These are phyloP conservation scores for Diaporthe sp. DNA, from an alignment of 2,329 filamentous ascomycete genomes.

Conservation along the genomic window DNA sequence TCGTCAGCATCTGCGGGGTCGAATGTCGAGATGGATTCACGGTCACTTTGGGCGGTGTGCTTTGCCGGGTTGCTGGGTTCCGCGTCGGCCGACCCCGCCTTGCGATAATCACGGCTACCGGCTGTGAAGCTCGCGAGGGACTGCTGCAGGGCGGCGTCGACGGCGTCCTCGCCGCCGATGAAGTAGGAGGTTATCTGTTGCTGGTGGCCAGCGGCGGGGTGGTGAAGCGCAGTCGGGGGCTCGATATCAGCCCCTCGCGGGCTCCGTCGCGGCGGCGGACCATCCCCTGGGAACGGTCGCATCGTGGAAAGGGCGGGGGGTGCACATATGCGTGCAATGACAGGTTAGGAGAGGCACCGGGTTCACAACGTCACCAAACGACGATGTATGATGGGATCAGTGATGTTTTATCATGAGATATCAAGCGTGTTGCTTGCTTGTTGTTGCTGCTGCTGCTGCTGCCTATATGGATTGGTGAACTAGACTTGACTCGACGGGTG, in stretches of 20 bases:
- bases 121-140: conserved; percentile 45
- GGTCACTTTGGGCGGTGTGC: conserved; percentile 30
- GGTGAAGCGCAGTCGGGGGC: conserved; percentile 49
- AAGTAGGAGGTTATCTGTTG: conserved; percentile 65
- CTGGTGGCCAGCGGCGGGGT: conserved; percentile 45
- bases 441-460: background rate
- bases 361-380: conserved; percentile 15
- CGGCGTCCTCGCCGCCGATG: conserved; percentile 63
- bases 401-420: conserved; percentile 32
- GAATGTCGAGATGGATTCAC: conserved; percentile 30
- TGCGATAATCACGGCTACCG: conserved; percentile 52
- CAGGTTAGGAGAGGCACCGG: background rate
- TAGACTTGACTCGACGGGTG: background rate
- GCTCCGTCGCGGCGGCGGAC: conserved; percentile 55
- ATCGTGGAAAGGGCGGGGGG: conserved; percentile 47
- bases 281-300: conserved; percentile 62
- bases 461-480: conserved; percentile 5
- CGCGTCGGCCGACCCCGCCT: conserved; percentile 41
- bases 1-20: conserved; percentile 36
- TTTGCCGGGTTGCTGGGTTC: conserved; percentile 33
- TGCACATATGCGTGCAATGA: conserved; percentile 38
- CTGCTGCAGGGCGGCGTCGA: conserved; percentile 57
- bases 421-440: background rate
- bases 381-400: conserved; percentile 5
- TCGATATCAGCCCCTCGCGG: conserved; percentile 55